These are phyloP conservation scores for Tagetes patula DNA, from an alignment of 129 eudicot genomes.

Conservation along the genomic window DNA sequence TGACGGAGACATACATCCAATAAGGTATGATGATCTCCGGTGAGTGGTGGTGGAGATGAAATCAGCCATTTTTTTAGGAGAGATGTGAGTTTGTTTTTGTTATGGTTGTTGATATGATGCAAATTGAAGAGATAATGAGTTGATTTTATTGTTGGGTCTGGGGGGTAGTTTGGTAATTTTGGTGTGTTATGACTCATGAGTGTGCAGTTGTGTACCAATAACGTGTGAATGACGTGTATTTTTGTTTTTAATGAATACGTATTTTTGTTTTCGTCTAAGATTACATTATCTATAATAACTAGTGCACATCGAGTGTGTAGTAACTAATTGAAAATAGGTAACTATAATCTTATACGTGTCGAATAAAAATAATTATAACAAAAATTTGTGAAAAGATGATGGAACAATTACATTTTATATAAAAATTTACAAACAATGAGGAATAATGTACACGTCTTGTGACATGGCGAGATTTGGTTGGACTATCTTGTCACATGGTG, in stretches of 20 bases:
- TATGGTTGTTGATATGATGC: background rate
- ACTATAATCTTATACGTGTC: too few species aligned
- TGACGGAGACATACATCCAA: slow-evolving; percentile 55
- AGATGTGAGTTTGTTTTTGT: background rate
- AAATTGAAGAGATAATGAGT: slow-evolving; percentile 20
- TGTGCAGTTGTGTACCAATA: slow-evolving; percentile 1
- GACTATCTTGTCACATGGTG: too few species aligned
- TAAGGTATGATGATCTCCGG: slow-evolving; percentile 29
- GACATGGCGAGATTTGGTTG: too few species aligned
- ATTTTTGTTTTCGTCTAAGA: background rate
- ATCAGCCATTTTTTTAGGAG: slow-evolving; percentile 25
- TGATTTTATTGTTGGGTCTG: slow-evolving; percentile 25
- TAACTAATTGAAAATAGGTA: too few species aligned
- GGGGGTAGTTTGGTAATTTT: slow-evolving; percentile 29
- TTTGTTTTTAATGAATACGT: background rate
- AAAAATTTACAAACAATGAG: too few species aligned
- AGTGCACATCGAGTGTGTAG: too few species aligned
- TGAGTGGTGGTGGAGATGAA: slow-evolving; percentile 1
- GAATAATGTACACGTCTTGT: too few species aligned
- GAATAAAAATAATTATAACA: too few species aligned
- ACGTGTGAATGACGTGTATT: slow-evolving; percentile 4
- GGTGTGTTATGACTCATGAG: background rate
- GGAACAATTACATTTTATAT: too few species aligned
- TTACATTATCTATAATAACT: background rate
- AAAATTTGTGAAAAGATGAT: too few species aligned